phyloP scores from a whole-genome alignment of 371 early-diverging fungal species.

The Apophysomyces trapeziformis region DNA sequence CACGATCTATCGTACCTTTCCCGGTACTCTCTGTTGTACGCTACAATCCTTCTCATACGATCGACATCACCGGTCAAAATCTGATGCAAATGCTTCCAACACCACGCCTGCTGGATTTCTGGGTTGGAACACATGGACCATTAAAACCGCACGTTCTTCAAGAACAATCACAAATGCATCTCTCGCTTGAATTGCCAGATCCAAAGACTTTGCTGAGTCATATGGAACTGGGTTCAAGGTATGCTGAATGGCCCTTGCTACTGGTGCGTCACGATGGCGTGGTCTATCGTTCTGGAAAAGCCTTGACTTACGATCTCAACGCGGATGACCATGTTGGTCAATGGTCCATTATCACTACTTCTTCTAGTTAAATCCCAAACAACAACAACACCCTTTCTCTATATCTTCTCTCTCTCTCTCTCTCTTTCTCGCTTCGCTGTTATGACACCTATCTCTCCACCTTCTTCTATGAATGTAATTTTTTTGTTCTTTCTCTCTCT shows the following conservation, averaged over 20 bases:
- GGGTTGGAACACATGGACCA: slow-evolving; percentile 50
- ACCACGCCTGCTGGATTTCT: slow-evolving; percentile 35
- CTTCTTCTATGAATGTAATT: background rate
- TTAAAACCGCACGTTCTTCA: slow-evolving; percentile 13
- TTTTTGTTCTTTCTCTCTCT: slow-evolving; percentile 1
- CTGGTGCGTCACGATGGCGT: slow-evolving; percentile 46
- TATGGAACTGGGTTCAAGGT: slow-evolving; percentile 15
- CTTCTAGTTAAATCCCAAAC: slow-evolving; percentile 10
- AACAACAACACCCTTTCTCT: background rate
- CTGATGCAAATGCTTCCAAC: slow-evolving; percentile 27
- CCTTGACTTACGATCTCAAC: slow-evolving; percentile 32
- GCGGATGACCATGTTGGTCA: slow-evolving; percentile 27
- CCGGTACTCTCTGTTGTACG: slow-evolving; percentile 35
- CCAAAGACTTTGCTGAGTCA: slow-evolving; percentile 32
- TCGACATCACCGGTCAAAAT: slow-evolving; percentile 38
- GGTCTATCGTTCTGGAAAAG: slow-evolving; percentile 41
- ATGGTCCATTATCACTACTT: slow-evolving; percentile 24
- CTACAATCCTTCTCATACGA: slow-evolving; percentile 30
- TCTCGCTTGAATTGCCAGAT: slow-evolving; percentile 27
- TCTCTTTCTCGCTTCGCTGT: too few relatives aligned
- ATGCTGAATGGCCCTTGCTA: slow-evolving; percentile 42
- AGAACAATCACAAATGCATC: slow-evolving; percentile 13
- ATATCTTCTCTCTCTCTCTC: slow-evolving; percentile 8
- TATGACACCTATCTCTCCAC: background rate
- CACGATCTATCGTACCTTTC: slow-evolving; percentile 45